Conservation (phyloP, 805 yeast species). For the Zygoascus tannicola region DNA sequence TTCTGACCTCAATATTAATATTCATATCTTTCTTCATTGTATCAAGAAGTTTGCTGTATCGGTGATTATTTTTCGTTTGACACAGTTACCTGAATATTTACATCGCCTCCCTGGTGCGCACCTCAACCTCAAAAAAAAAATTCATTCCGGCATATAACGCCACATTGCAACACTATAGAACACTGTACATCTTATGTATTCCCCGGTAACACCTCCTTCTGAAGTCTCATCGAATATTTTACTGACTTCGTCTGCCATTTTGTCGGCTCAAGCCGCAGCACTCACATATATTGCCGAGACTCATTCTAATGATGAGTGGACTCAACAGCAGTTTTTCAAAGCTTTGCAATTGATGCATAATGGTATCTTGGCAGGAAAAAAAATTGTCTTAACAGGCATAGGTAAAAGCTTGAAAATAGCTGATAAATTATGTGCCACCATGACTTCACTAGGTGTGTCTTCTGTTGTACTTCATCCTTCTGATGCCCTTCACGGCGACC, state of each 20-base stretch:
- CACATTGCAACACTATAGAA: no score
- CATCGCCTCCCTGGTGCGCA: no score
- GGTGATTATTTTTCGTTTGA: no score
- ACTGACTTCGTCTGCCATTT: constrained; percentile 30
- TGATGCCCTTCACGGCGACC: constrained; percentile 86
- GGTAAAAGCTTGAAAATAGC: constrained; percentile 82
- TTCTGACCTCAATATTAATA: no score
- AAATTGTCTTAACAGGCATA: constrained; percentile 69
- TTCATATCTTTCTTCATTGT: no score
- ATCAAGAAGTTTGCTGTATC: no score
- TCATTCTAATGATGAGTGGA: constrained; percentile 19
- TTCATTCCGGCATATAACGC: no score
- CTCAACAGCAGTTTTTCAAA: constrained; percentile 23
- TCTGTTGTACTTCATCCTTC: constrained; percentile 67
- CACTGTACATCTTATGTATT: no score
- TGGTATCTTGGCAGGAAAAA: constrained; percentile 44
- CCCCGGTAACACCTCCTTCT: constrained; percentile 35
- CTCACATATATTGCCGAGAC: constrained; percentile 23
- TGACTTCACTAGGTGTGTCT: constrained; percentile 67
- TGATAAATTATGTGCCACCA: constrained; percentile 66
- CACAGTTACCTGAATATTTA: no score
- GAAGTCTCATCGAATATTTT: constrained; percentile 44
- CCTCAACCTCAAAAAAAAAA: no score
- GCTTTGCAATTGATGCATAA: constrained; percentile 30
- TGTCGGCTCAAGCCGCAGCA: constrained; percentile 31